Conservation (phyloP, 768 basidiomycete species). For the Pleurotus tuoliensis region DNA sequence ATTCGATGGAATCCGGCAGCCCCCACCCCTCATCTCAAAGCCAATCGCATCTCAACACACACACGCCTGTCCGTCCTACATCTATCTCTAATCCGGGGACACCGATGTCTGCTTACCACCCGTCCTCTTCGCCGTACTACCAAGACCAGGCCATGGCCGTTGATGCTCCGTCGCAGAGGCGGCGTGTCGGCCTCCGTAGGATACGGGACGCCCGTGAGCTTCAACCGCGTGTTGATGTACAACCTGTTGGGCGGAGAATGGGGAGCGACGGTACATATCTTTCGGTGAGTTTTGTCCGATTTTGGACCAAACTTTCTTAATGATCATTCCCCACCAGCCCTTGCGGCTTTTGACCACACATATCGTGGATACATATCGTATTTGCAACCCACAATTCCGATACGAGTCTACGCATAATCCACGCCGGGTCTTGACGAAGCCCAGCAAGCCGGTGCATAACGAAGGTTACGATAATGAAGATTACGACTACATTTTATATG, state of each 20-base stretch:
- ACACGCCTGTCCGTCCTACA: slow-evolving; percentile 45
- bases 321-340: slow-evolving; percentile 32
- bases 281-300: slow-evolving; percentile 55
- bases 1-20: slow-evolving; percentile 63
- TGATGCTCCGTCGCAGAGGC: slow-evolving; percentile 54
- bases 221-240: slow-evolving; percentile 64
- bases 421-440: slow-evolving; percentile 94
- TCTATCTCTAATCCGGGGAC: slow-evolving; percentile 69
- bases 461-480: slow-evolving; percentile 99
- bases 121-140: slow-evolving; percentile 51
- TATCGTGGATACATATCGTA: slow-evolving; percentile 86
- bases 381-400: slow-evolving; percentile 92
- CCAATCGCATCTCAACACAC: slow-evolving; percentile 49
- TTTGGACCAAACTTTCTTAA: background rate
- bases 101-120: slow-evolving; percentile 63
- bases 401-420: slow-evolving; percentile 96
- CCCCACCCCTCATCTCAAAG: slow-evolving; percentile 52
- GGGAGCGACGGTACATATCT: slow-evolving; percentile 73
- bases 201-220: slow-evolving; percentile 76
- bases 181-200: slow-evolving; percentile 75
- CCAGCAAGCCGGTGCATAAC: slow-evolving; percentile 92
- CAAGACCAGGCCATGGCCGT: slow-evolving; percentile 70
- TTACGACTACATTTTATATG: slow-evolving; percentile 98
- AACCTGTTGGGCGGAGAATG: slow-evolving; percentile 68
- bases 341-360: slow-evolving; percentile 74